Base-by-base conservation (phyloP, 2,329 filamentous ascomycete species). In the Colletotrichum nymphaeae region DNA sequence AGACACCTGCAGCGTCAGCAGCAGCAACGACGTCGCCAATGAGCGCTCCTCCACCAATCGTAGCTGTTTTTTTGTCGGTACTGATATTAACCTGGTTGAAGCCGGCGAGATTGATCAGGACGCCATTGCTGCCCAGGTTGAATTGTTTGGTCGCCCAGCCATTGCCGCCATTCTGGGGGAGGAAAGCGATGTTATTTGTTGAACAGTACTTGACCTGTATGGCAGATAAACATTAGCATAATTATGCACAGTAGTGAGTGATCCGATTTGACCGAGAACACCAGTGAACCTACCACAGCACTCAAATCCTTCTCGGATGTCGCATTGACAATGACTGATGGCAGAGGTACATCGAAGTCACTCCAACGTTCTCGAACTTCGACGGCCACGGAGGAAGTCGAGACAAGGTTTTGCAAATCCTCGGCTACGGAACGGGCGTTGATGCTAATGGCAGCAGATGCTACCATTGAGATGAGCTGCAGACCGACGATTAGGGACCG, bases 21-120 rank as follows among this genome's bases (percentile, higher is more conserved):
- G 66, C 67, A 9, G 57, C 16, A n/a, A 71, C 55, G 3, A 63
- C 58, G 3, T 76, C 69, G 35, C 32, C 26, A 49, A 76, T 69
- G 58, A 73, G 67, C 1, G 70, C 66, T 11, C 75, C 75, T n/a
- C 75, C 75, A 22, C 75, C 74, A 19, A 76, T 72, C 26, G 68
- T 64, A 2, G 74, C 75, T 1, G 57, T 26, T 49, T 49, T 74
- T 59, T 75, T 76, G 24, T 78, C 76, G 1, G 19, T 24, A 14
- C 60, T 69, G n/a, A 78, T 56, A 7, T 24, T 67, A 37, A 79
- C 69, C 9, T 75, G 55, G 65, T 79, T 77, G 2, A 79, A 9
- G 1, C 67, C 72, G 35, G 75, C 66, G 53, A 80, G 52, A 63
- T 79, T 77, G 26, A 80, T 62, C 37, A 79, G 65, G 5, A 79